phyloP scores from a whole-genome alignment of 1,284 basidiomycete genomes.

The Earliella scabrosa region DNA sequence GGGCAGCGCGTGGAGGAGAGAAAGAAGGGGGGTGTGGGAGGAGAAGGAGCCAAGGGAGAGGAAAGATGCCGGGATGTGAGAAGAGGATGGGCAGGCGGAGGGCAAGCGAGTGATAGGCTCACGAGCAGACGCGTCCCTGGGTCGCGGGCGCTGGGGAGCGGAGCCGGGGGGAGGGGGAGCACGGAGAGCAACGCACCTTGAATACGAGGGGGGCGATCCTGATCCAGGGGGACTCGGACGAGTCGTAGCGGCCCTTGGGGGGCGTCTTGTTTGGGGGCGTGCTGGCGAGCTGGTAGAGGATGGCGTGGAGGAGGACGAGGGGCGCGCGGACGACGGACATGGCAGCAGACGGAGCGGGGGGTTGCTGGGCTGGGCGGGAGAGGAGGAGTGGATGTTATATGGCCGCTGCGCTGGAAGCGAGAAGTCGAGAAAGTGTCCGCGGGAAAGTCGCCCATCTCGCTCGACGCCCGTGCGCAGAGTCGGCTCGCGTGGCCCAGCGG shows the following conservation, averaged over 20 bases:
- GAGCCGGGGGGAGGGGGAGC: background rate
- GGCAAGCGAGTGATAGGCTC: background rate
- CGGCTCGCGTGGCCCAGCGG: background rate
- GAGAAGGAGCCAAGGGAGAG: too few relatives aligned
- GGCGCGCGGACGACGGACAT: slow-evolving; percentile 42
- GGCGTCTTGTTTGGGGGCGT: slow-evolving; percentile 64
- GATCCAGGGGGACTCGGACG: slow-evolving; percentile 53
- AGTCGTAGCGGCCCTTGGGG: slow-evolving; percentile 56
- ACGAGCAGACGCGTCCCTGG: background rate
- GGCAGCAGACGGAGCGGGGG: background rate
- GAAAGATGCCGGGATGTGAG: background rate
- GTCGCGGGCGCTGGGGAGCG: background rate
- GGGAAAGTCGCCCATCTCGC: too few relatives aligned
- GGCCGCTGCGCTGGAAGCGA: too few relatives aligned
- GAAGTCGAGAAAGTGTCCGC: too few relatives aligned
- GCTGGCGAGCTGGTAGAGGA: slow-evolving; percentile 56
- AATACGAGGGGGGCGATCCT: slow-evolving; percentile 63
- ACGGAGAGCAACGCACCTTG: slow-evolving; percentile 44
- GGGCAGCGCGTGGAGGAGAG: background rate
- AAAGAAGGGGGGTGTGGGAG: background rate
- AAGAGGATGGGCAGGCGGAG: background rate
- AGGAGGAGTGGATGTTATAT: too few relatives aligned
- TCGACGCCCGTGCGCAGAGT: too few relatives aligned
- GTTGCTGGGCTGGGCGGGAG: too few relatives aligned
- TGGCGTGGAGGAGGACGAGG: slow-evolving; percentile 53